Evolutionary conservation across 2,329 filamentous ascomycete genomes (phyloP), one percentile per base, ranked within the genome.

Genomic region (Xylaria sp.): DNA sequence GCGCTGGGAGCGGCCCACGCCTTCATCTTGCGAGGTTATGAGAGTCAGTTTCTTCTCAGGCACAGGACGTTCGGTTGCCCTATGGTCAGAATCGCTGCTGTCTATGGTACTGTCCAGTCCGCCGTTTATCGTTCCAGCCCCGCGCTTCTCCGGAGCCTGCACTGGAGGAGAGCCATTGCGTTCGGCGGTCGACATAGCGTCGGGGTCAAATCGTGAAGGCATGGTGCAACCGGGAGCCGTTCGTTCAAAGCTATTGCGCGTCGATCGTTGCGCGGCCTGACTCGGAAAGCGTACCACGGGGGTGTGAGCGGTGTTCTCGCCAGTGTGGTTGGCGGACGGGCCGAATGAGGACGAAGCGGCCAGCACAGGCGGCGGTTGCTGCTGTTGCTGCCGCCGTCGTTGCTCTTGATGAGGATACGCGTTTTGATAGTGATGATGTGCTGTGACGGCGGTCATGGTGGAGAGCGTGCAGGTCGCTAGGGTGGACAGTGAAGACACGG

Each of bases 61-160:
- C 0, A n/a, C n/a, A n/a, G 81, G 80, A 4, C 79, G 81, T 60
- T 77, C 83, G 6, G 78, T 79, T 21, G 80, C 80, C 13, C 81
- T 79, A 55, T 71, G 74, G 54, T 78, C 76, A 6, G 63, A 43
- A 38, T 68, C 70, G 61, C 70, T 66, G 46, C 68, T 68, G 29
- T 70, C 72, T 8, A 62, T 63, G 21, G 67, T 61, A 23, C 67
- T 68, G 43, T 56, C 68, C 21, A 66, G 59, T 23, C 59, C 68
- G 2, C 66, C 66, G 41, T 67, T 68, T 25, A 44, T 52, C 3
- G 58, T 25, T n/a, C 66, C 67, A 7, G 65, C 17, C 29, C 43
- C 47, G 41, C 58, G 65, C 40, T 56, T 55, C 23, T 15, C 51
- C 29, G 43, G 40, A 2, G 57, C 19, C 19, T 48, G 58, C 19